Conservation (phyloP, 192 early-diverging fungal genomes). For the Mortierella antarctica region DNA sequence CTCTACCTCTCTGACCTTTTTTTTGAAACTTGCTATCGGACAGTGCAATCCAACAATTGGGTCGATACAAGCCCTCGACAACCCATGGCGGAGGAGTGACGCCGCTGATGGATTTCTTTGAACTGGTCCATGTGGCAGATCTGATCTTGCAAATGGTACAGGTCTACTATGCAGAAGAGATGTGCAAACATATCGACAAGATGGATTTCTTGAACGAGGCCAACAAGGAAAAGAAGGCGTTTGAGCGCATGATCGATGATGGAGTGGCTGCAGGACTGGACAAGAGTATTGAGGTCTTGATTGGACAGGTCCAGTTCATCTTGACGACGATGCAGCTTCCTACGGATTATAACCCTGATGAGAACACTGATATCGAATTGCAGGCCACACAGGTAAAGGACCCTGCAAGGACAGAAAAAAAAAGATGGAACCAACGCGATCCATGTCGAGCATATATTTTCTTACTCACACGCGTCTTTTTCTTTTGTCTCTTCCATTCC, state of each 20-base stretch:
- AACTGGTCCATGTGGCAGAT: slow-evolving; percentile 94
- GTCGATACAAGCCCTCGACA: slow-evolving; percentile 57
- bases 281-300: slow-evolving; percentile 87
- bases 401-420: not conserved
- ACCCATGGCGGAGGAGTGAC: slow-evolving; percentile 61
- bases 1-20: not conserved
- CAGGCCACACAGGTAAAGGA: slow-evolving; percentile 75
- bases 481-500: not conserved
- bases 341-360: slow-evolving; percentile 81
- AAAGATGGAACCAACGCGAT: not conserved
- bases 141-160: slow-evolving; percentile 94
- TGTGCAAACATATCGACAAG: slow-evolving; percentile 87
- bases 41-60: slow-evolving; percentile 61
- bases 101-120: slow-evolving; percentile 87
- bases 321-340: slow-evolving; percentile 75
- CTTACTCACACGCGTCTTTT: not conserved
- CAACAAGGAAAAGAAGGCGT: slow-evolving; percentile 91
- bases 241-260: slow-evolving; percentile 91
- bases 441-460: not conserved
- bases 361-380: slow-evolving; percentile 65
- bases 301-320: slow-evolving; percentile 88
- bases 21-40: not conserved
- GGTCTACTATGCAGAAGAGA: slow-evolving; percentile 91
- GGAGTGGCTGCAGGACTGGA: slow-evolving; percentile 93
- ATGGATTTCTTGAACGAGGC: slow-evolving; percentile 91